These are phyloP conservation scores for Fusarium domesticum DNA, from an alignment of 2,329 filamentous ascomycete species.

Conservation along the genomic window DNA sequence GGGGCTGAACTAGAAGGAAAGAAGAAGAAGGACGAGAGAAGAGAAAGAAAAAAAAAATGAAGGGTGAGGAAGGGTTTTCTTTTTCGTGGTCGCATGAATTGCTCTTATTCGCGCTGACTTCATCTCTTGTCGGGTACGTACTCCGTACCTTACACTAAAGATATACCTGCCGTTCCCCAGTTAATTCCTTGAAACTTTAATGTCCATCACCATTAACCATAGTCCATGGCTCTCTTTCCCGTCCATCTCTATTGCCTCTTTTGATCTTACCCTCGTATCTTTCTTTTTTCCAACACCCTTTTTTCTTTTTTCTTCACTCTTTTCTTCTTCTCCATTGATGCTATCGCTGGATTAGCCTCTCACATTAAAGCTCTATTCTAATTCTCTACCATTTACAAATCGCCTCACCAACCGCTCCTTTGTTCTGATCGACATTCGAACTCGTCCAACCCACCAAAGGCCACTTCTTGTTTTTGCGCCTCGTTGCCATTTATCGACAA, in stretches of 20 bases:
- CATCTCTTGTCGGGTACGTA: no score
- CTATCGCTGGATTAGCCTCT: no score
- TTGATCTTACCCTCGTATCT: slow-evolving; percentile 7
- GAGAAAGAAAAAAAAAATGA: no score
- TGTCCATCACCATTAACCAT: slow-evolving; percentile 17
- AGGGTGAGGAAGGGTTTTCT: no score
- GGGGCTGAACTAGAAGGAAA: no score
- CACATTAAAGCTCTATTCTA: slow-evolving; percentile 14
- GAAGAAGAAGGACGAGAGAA: no score
- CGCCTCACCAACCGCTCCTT: slow-evolving; percentile 12
- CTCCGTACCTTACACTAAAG: no score
- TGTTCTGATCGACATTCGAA: slow-evolving; percentile 17
- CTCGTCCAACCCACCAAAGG: slow-evolving; percentile 1
- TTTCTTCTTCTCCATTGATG: slow-evolving; percentile 1
- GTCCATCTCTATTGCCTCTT: no score
- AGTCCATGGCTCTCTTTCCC: no score
- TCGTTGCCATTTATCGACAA: slow-evolving; percentile 19
- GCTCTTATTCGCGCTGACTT: no score
- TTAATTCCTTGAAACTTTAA: slow-evolving; percentile 11
- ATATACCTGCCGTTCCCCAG: no score
- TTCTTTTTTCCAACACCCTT: slow-evolving; percentile 7
- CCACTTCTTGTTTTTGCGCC: slow-evolving; percentile 18
- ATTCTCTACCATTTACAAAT: slow-evolving; percentile 9
- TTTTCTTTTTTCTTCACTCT: slow-evolving; percentile 4
- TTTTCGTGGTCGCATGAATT: no score